Evolutionary conservation across 768 basidiomycete species (phyloP), one percentile per base, ranked within the genome.

Genomic region (Chalciporus pseudorubinellus): DNA sequence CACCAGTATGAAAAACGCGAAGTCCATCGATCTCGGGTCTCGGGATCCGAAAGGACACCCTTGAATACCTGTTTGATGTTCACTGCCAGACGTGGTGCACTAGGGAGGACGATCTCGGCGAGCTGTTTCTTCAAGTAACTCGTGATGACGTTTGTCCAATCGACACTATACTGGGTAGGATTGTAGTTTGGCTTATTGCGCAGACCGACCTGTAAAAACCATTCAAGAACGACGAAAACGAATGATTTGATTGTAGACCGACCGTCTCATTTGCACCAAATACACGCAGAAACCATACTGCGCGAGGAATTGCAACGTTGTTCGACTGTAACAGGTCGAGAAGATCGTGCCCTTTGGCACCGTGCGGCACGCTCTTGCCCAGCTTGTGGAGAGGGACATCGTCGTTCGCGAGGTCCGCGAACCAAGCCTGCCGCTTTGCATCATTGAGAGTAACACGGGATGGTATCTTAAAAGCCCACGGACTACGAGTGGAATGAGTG

Each of bases 231-330:
- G n/a, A 20, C 40, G 44, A 44, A 28, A 9, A 53, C 1, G 20
- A 31, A 48, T 39, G 28, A 40, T 36, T 52, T n/a, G 31, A 19
- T 20, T 8, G 13, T 36, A n/a, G 34, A 53, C 51, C 11, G 63
- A 90, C 89, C 44, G 87, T 89, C 70, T 94, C 92, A 59, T 92
- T 92, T 18, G 86, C 89, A 21, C 92, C 92, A 59, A 92, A 82
- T 4, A 92, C 89, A 18, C 91, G 80, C 22, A 93, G 74, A 63
- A 92, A 89, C 92, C 92, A 94, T 7, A 92, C 82, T 4, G 92
- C 92, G 40, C 92, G 79, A 2, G 86, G 77, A 29, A 91, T 86
- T 6, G 85, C 86, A 22, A 93, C 87, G 50, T 84, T 80, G 48
- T 90, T 83, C 6, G 77, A 74, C 48, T 92, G 87, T 26, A 94